These are phyloP conservation scores for Wilcoxina mikolae DNA, from an alignment of 495 filamentous ascomycete genomes.

Conservation along the genomic window DNA sequence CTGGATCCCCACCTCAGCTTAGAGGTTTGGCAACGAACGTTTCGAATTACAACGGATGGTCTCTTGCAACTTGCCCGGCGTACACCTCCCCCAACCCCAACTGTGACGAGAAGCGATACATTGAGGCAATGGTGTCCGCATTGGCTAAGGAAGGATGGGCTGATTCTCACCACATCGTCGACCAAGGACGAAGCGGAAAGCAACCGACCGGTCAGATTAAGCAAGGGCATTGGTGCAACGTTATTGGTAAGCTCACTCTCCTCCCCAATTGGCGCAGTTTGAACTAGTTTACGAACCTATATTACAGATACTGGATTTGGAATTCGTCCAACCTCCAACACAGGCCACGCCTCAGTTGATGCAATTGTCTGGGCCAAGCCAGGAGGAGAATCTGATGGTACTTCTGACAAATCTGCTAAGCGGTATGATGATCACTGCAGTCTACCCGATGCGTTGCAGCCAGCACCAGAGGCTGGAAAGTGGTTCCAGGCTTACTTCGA, in stretches of 20 bases:
- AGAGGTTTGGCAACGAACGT: constrained; percentile 67
- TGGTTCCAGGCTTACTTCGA: constrained; percentile 75
- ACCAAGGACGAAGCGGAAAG: constrained; percentile 40
- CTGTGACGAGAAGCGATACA: constrained; percentile 56
- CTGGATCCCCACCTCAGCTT: constrained; percentile 48
- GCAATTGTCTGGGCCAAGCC: constrained; percentile 51
- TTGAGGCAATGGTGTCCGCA: constrained; percentile 49
- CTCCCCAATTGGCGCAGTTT: too few species aligned
- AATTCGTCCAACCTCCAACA: constrained; percentile 36
- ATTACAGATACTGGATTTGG: constrained; percentile 36
- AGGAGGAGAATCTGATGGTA: constrained; percentile 65
- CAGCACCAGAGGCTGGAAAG: constrained; percentile 61
- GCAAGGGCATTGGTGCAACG: constrained; percentile 80
- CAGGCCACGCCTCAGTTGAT: constrained; percentile 38
- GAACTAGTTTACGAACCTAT: too few species aligned
- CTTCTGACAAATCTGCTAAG: constrained; percentile 42
- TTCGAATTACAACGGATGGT: constrained; percentile 51
- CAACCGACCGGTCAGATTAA: constrained; percentile 46
- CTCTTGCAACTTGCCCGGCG: constrained; percentile 30
- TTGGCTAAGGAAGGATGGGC: constrained; percentile 49
- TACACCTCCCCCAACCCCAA: constrained; percentile 35
- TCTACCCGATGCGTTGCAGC: constrained; percentile 31
- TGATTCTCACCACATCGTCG: constrained; percentile 53
- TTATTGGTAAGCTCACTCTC: neutral
- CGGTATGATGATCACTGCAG: constrained; percentile 66